Percentiles rank a stretch among this genome's conserved stretches.
Evolutionary conservation across 805 yeast genomes (phyloP).

Genomic region (Wickerhamomyces bovis): DNA sequence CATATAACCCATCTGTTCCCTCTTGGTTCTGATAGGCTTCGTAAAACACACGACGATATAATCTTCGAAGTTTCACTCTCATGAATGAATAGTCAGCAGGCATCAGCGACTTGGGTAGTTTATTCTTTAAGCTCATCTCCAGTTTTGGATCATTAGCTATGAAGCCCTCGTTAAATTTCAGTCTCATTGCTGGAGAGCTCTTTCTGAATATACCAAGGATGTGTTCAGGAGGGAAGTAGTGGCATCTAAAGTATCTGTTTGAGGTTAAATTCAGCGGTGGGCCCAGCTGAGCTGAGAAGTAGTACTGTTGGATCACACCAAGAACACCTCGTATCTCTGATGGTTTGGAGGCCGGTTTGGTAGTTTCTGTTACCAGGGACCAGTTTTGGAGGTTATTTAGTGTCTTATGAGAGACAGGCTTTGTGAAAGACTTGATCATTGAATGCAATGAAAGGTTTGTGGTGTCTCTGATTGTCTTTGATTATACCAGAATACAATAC

Average conservation of each 20-base stretch:
- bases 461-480: not conserved
- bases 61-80: slow-evolving; percentile 13
- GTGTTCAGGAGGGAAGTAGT: slow-evolving; percentile 19
- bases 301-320: slow-evolving; percentile 6
- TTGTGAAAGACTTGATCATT: not conserved
- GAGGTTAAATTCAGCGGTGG: not conserved
- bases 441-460: not conserved
- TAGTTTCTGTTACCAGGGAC: not conserved
- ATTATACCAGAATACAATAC: no score
- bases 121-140: slow-evolving; percentile 1
- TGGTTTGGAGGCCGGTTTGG: slow-evolving; percentile 1
- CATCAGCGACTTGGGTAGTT: slow-evolving; percentile 10
- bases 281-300: slow-evolving; percentile 1
- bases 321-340: slow-evolving; percentile 2
- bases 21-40: slow-evolving; percentile 1
- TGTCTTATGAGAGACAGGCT: not conserved
- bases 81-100: slow-evolving; percentile 16
- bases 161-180: slow-evolving; percentile 13
- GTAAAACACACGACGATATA: slow-evolving; percentile 9
- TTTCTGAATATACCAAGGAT: slow-evolving; percentile 18
- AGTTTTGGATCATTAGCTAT: slow-evolving; percentile 13
- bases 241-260: slow-evolving; percentile 10
- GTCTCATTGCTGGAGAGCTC: slow-evolving; percentile 18
- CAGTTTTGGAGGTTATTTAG: not conserved
- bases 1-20: slow-evolving; percentile 19